Evolutionary conservation across 768 basidiomycete species (phyloP), one percentile per base, ranked within the genome.

Genomic region (Tricholoma bakamatsutake): DNA sequence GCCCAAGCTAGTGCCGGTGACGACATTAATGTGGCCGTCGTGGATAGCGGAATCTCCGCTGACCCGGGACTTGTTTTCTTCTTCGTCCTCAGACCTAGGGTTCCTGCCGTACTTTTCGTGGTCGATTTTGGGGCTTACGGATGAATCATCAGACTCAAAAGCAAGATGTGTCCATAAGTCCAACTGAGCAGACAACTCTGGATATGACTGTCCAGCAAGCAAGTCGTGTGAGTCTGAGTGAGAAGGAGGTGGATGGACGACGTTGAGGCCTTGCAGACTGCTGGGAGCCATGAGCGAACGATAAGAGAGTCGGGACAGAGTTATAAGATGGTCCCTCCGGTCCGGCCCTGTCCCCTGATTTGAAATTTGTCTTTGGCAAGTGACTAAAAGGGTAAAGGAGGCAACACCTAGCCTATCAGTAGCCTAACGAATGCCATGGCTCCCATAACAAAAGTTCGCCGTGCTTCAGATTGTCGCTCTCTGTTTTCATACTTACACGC

Each of bases 121-220:
- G 43, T 73, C 70, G 55, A 66, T 64, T 40, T 67, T 68, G n/a
- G 63, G 35, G 34, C 60, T 63, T 43, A 77, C 62, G n/a, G 82
- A 71, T 17, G 79, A 76, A 46, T 91, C 90, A 63, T 90, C 88
- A 0, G 82, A 82, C 57, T 90, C 84, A 66, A 93, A 93, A 7
- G 83, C 71, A 54, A 93, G 76, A 69, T 89, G 85, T 12, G 88
- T 87, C 92, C 92, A 93, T 53, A 93, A 75, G 67, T 87, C 85
- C 52, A 90, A 83, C 67, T 89, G 88, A 0, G 88, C 84, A 17
- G 78, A 76, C 53, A 92, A 76, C 71, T 93, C 90, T 10, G 87
- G 85, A 65, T 83, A 88, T 0, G 84, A 74, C 24, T 81, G 80
- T 0, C 82, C 74, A 0, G 81, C 71, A 57, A 90, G 79, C 24